Base-by-base conservation (phyloP, 257 asterid species). In the Solanum chiquidenum region DNA sequence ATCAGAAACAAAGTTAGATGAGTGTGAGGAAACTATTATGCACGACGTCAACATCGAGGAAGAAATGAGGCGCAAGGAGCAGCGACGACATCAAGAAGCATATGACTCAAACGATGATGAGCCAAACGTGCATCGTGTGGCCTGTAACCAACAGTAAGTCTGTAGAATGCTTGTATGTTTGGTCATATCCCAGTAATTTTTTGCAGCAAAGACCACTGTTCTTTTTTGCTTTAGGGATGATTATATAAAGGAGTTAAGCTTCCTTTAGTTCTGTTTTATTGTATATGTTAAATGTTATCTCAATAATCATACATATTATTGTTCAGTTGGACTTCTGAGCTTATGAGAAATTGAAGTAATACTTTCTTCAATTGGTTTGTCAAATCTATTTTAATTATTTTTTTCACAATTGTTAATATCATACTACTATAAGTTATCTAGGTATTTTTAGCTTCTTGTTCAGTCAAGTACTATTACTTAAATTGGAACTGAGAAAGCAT, bases 81-180 rank as follows among this genome's bases (percentile, higher is more conserved):
- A 71, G n/a, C 90, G 66, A 62, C 75, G 83, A 23, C 87, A 69
- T 7, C 87, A 84, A 42, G 91, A 91, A 64, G 93, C 92, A 46
- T 91, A 86, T 35, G 89, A 85, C 73, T 87, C 87, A 12, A 89
- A 87, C 13, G 86, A 85, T 9, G 91, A 89, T 37, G 88, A 77
- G 14, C 89, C 90, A 18, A 16, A 40, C 80, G 10, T 87, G 71
- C 90, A 86, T 25, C 84, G 89, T 11, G 68, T 89, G 87, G 90
- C 89, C 16, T 91, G 91, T 86, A 89, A 80, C 84, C 93, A 89
- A 82, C 91, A 91, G 73, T 90, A 72, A 83, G 87, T 62, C 58
- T 84, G 87, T 52, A 1, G 9, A 31, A n/a, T 79, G 40, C 27
- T 27, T 25, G 68, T 35, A 44, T 20, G 14, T 66, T 64, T 25